A percentile compares a stretch with the other conserved stretches of the same genome.
phyloP scores from a whole-genome alignment of 23 red algal species.

The Gracilaria caudata region DNA sequence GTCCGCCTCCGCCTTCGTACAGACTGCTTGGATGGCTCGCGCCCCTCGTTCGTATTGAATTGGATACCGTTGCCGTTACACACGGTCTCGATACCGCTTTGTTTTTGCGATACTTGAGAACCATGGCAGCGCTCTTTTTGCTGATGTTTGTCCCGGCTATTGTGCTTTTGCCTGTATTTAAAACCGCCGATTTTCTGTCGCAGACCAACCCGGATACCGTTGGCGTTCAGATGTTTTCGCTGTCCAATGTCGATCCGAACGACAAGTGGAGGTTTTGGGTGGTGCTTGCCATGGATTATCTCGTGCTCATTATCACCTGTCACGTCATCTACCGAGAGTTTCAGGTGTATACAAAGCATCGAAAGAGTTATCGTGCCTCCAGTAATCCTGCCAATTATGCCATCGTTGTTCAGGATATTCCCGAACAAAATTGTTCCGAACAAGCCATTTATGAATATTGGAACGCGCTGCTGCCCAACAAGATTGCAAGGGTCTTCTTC shows the following conservation, averaged over 20 bases:
- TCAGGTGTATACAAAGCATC: slow-evolving; percentile 33
- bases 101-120: slow-evolving; percentile 58
- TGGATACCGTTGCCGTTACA: slow-evolving; percentile 51
- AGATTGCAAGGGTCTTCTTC: slow-evolving; percentile 46
- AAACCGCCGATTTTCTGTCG: slow-evolving; percentile 47
- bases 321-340: slow-evolving; percentile 37
- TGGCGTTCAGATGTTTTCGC: slow-evolving; percentile 59
- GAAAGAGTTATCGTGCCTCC: slow-evolving; percentile 51
- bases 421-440: slow-evolving; percentile 29
- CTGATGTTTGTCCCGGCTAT: slow-evolving; percentile 11
- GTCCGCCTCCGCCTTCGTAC: slow-evolving; percentile 48
- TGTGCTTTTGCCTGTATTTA: slow-evolving; percentile 43
- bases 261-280: slow-evolving; percentile 69
- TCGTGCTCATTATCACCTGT: slow-evolving; percentile 25
- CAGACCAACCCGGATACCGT: slow-evolving; percentile 8
- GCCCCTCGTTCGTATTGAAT: slow-evolving; percentile 25
- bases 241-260: slow-evolving; percentile 44
- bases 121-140: slow-evolving; percentile 39
- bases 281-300: slow-evolving; percentile 25
- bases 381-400: slow-evolving; percentile 67
- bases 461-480: slow-evolving; percentile 61
- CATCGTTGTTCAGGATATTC: slow-evolving; percentile 63
- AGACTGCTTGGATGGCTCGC: slow-evolving; percentile 52
- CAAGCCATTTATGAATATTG: slow-evolving; percentile 60
- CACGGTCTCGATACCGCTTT: slow-evolving; percentile 69